Percentiles rank a stretch among this genome's conserved stretches.
Evolutionary conservation across 2,329 filamentous ascomycete species (phyloP).

Genomic region (Penicillium psychrosexuale): DNA sequence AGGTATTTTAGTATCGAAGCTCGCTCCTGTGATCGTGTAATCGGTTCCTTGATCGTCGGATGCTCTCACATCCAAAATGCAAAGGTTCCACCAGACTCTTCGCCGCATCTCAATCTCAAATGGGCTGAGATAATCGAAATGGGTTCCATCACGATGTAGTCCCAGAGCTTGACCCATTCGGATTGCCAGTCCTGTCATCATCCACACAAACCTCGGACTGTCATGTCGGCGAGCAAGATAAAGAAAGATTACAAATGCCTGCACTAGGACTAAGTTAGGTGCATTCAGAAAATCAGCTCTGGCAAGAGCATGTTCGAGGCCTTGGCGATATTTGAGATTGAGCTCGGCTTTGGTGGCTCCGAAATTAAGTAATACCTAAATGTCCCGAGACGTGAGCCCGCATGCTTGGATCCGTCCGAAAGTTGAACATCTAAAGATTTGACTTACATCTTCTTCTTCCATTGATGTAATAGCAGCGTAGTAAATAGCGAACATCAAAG

Average conservation of each 20-base stretch:
- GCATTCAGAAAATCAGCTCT: constrained; percentile 22
- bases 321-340: constrained; percentile 17
- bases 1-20: constrained; percentile 58
- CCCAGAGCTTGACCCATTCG: constrained; percentile 21
- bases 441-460: constrained; percentile 56
- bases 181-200: constrained; percentile 23
- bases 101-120: constrained; percentile 48
- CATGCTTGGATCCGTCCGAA: neutral
- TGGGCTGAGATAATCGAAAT: constrained; percentile 45
- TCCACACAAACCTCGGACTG: constrained; percentile 23
- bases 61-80: constrained; percentile 57
- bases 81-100: constrained; percentile 38
- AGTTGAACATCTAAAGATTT: neutral
- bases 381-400: neutral
- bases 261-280: constrained; percentile 17
- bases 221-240: constrained; percentile 20
- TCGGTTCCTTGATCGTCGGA: constrained; percentile 64
- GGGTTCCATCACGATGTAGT: constrained; percentile 20
- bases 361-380: constrained; percentile 17
- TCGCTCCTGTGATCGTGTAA: constrained; percentile 55
- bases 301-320: constrained; percentile 21
- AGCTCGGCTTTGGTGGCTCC: constrained; percentile 19
- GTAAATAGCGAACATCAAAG: constrained; percentile 57
- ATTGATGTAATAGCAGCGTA: constrained; percentile 56
- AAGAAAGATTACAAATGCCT: constrained; percentile 20